Evolutionary conservation across 805 yeast genomes (phyloP), one percentile per base, ranked within the genome.

Genomic region (Ogataea ramenticola): DNA sequence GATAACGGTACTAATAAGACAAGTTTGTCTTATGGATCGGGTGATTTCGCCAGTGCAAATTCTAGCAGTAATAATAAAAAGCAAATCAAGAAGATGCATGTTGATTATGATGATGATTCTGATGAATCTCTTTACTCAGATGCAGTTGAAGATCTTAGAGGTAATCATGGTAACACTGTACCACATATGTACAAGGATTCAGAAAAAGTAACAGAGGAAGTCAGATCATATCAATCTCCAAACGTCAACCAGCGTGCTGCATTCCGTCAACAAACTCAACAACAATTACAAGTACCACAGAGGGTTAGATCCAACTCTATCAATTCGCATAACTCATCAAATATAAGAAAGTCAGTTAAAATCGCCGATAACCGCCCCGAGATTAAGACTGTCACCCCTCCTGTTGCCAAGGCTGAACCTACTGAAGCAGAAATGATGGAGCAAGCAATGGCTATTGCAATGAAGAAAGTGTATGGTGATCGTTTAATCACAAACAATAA

Each of bases 361-460:
- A 55, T 58, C 15, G 21, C 24, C 19, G 47, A 41, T 14, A 40
- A 44, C 3, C 42, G 47, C 12, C 31, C 47, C 2, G 40, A 37
- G 10, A 27, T 17, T 17, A 24, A 22, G 7, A n/a, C 16, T 24
- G 49, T 43, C 2, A 41, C 46, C 9, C 41, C 44, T 17, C 35
- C 46, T 21, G 36, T 41, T 24, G 8, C 41, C 19, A 35, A 17
- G 3, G 42, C 44, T 16, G 47, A 52, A 36, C 50, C 59, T 36
- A 57, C 75, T 24, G 72, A 72, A 21, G 74, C 70, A 35, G 82
- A 79, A 48, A 65, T 78, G 67, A 80, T 79, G 51, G 68, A 67
- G 19, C 64, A 64, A 49, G 86, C 86, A 0, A 65, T 72, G 47
- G 73, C 72, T 49, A 72, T 74, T 14, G 86, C 86, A 0, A 64